These are phyloP conservation scores for Coniochaeta sp. DNA, from an alignment of 2,329 filamentous ascomycete genomes.

Conservation along the genomic window DNA sequence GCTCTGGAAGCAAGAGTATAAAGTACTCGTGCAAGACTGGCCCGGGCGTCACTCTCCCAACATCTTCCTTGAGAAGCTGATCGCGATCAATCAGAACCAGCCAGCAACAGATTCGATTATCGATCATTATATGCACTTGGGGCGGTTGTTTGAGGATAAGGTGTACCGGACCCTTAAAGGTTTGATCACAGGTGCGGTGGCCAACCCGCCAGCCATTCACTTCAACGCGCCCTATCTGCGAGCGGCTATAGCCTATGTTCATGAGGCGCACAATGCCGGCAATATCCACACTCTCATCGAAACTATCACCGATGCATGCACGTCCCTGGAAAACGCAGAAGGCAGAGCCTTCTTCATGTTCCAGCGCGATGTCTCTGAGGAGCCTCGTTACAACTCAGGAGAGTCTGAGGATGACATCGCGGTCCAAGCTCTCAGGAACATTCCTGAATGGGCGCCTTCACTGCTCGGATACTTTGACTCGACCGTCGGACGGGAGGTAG, in stretches of 20 bases:
- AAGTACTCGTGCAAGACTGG: conserved; percentile 37
- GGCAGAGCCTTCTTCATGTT: conserved; percentile 42
- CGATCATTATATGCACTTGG: conserved; percentile 44
- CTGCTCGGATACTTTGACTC: conserved; percentile 40
- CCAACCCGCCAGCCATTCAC: conserved; percentile 16
- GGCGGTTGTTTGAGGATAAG: conserved; percentile 39
- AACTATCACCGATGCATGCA: conserved; percentile 36
- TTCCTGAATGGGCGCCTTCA: conserved; percentile 43
- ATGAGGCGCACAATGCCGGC: conserved; percentile 24
- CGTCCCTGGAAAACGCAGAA: conserved; percentile 37
- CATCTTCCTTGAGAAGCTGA: conserved; percentile 59
- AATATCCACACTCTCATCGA: conserved; percentile 30
- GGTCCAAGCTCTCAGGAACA: conserved; percentile 19
- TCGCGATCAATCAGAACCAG: conserved; percentile 53
- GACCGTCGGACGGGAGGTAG: conserved; percentile 31
- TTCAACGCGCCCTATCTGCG: conserved; percentile 49
- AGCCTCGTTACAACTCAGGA: conserved; percentile 19
- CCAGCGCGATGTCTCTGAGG: conserved; percentile 24
- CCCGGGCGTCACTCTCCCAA: conserved; percentile 15
- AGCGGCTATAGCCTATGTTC: conserved; percentile 44
- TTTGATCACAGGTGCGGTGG: conserved; percentile 43
- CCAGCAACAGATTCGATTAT: conserved; percentile 49
- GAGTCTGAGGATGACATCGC: conserved; percentile 19
- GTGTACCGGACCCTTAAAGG: conserved; percentile 46
- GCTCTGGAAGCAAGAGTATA: conserved; percentile 37